phyloP scores from a whole-genome alignment of 116 monocot species.

The Phalaenopsis hybrid region DNA sequence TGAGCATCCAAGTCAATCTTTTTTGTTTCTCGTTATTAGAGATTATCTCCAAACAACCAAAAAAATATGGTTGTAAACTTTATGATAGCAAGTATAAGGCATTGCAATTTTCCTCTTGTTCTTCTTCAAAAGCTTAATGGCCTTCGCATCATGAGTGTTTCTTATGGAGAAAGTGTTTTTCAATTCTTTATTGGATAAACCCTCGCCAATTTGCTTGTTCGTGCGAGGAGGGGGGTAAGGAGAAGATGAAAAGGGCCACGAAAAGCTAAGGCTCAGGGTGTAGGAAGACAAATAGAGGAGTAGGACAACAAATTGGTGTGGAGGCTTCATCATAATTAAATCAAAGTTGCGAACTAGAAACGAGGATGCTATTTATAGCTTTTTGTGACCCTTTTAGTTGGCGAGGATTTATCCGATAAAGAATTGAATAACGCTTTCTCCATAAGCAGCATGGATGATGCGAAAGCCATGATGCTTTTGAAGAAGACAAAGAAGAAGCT shows the following conservation, averaged over 20 bases:
- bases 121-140: slow-evolving; percentile 42
- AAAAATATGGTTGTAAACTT: slow-evolving; percentile 61
- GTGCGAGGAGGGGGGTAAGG: background rate
- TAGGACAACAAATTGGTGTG: background rate
- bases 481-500: slow-evolving; percentile 52
- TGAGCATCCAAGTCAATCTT: slow-evolving; percentile 70
- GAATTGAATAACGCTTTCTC: background rate
- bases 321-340: background rate
- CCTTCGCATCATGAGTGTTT: slow-evolving; percentile 14
- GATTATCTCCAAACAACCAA: slow-evolving; percentile 57
- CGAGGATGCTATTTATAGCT: background rate
- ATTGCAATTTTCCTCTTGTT: slow-evolving; percentile 35
- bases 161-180: background rate
- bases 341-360: background rate
- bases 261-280: background rate
- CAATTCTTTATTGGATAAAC: background rate
- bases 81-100: slow-evolving; percentile 61
- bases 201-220: background rate
- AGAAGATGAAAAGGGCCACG: slow-evolving; percentile 22
- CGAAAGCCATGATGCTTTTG: slow-evolving; percentile 29
- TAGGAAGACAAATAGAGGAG: background rate
- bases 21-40: slow-evolving; percentile 59
- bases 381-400: background rate
- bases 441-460: slow-evolving; percentile 1
- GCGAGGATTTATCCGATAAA: background rate